Evolutionary conservation across 306 rosid species (phyloP).

Genomic region (Acacia acuminata): DNA sequence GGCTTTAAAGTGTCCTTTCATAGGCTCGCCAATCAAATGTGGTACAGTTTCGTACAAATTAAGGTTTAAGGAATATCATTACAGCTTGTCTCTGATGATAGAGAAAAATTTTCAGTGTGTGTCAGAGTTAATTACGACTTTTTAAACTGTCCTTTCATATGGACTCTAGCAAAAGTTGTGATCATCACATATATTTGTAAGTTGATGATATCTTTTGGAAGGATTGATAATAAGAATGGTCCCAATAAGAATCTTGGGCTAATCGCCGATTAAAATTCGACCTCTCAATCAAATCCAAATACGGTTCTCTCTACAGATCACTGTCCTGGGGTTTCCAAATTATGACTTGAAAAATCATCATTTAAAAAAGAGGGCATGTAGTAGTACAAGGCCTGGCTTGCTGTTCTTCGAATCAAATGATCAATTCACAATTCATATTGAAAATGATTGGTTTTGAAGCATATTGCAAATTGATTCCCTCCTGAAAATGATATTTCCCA

Average conservation of each 20-base stretch:
- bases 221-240: background rate
- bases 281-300: slow-evolving; percentile 1
- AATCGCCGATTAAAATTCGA: slow-evolving; percentile 20
- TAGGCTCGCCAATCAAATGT: background rate
- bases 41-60: background rate
- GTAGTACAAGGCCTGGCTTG: background rate
- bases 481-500: slow-evolving; percentile 31
- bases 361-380: slow-evolving; percentile 13
- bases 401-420: slow-evolving; percentile 30
- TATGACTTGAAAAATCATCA: slow-evolving; percentile 34
- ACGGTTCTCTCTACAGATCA: slow-evolving; percentile 8
- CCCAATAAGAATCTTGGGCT: slow-evolving; percentile 7
- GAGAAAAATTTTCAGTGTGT: background rate
- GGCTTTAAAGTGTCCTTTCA: background rate
- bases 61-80: background rate
- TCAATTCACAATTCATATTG: slow-evolving; percentile 22
- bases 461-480: slow-evolving; percentile 28
- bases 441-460: slow-evolving; percentile 35
- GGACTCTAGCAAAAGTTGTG: slow-evolving; percentile 13
- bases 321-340: slow-evolving; percentile 27
- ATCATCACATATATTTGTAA: slow-evolving; percentile 19
- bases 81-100: background rate
- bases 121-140: background rate
- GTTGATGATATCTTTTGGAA: background rate
- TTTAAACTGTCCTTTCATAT: background rate